Conservation (phyloP, 208 protist genomes). For the Naegleria lovaniensis region DNA sequence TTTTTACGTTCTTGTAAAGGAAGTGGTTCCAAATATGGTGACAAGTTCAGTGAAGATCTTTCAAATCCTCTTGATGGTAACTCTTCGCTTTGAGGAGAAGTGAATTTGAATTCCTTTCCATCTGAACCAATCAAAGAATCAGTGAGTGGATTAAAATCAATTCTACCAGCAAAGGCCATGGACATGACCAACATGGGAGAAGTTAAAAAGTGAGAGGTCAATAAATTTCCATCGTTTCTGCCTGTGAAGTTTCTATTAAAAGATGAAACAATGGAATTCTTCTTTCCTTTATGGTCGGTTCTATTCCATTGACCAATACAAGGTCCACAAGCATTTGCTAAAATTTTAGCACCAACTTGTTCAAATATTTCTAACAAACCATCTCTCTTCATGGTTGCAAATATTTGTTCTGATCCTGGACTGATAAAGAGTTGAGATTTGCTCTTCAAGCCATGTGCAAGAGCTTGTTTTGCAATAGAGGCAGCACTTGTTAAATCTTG, state of each 20-base stretch:
- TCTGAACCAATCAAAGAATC: constrained; percentile 49
- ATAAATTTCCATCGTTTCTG: constrained; percentile 65
- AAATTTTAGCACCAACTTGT: constrained; percentile 58
- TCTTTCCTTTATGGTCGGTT: constrained; percentile 49
- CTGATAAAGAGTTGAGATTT: constrained; percentile 65
- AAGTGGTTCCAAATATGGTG: constrained; percentile 53
- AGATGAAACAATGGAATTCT: constrained; percentile 74
- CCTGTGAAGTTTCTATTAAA: constrained; percentile 77
- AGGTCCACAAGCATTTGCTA: constrained; percentile 65
- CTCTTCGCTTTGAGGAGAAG: constrained; percentile 47
- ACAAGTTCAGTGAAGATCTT: no score
- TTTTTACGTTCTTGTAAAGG: constrained; percentile 21
- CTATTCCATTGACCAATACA: constrained; percentile 64
- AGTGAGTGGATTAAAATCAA: constrained; percentile 65
- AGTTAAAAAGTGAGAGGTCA: constrained; percentile 68
- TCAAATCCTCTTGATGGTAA: constrained; percentile 56
- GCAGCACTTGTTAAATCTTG: constrained; percentile 65
- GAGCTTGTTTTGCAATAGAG: constrained; percentile 57
- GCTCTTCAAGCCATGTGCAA: constrained; percentile 55
- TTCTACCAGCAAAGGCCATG: constrained; percentile 57
- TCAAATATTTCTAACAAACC: constrained; percentile 51
- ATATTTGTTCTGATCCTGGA: constrained; percentile 70
- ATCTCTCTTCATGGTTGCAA: constrained; percentile 64
- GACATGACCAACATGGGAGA: constrained; percentile 69
- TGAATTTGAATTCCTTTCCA: constrained; percentile 46